phyloP scores from a whole-genome alignment of 2,329 filamentous ascomycete genomes.

The Colletotrichum magnum region DNA sequence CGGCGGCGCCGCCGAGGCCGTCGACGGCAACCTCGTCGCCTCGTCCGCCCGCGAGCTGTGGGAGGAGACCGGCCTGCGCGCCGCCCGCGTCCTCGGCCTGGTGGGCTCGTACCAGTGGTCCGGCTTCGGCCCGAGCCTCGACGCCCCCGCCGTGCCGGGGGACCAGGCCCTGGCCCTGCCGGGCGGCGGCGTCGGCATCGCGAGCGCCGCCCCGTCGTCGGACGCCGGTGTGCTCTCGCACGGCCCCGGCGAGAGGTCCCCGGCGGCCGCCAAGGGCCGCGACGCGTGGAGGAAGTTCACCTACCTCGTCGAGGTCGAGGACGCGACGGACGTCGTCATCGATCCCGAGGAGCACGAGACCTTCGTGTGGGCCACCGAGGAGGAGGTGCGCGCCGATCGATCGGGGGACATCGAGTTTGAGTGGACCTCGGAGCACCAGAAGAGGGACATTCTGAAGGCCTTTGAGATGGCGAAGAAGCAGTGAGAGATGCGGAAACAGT shows the following conservation, averaged over 20 bases:
- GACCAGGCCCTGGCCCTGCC: slow-evolving; percentile 22
- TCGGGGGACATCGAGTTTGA: slow-evolving; percentile 16
- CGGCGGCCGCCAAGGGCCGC: not conserved
- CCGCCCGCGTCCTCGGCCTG: slow-evolving; percentile 56
- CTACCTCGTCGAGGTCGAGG: slow-evolving; percentile 52
- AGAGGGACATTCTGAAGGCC: slow-evolving; percentile 35
- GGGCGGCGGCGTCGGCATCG: slow-evolving; percentile 25
- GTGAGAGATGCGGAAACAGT: not conserved
- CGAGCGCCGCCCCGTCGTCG: not conserved
- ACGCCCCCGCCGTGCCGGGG: slow-evolving; percentile 39
- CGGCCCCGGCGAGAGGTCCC: slow-evolving; percentile 10
- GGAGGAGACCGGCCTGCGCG: slow-evolving; percentile 64
- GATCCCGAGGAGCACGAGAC: slow-evolving; percentile 58
- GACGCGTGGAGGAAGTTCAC: slow-evolving; percentile 52
- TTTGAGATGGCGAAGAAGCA: slow-evolving; percentile 27
- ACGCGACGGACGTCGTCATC: slow-evolving; percentile 42
- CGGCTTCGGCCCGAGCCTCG: slow-evolving; percentile 22
- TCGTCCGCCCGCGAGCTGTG: slow-evolving; percentile 62
- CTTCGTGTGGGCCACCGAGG: slow-evolving; percentile 55
- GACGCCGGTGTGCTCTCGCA: not conserved
- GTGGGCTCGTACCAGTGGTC: slow-evolving; percentile 47
- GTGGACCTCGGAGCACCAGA: slow-evolving; percentile 42
- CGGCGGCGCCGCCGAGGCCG: slow-evolving; percentile 56
- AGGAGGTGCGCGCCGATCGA: slow-evolving; percentile 49
- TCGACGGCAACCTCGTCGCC: slow-evolving; percentile 61